These are phyloP conservation scores for Ephemerocybe angulata DNA, from an alignment of 768 basidiomycete species.

Conservation along the genomic window DNA sequence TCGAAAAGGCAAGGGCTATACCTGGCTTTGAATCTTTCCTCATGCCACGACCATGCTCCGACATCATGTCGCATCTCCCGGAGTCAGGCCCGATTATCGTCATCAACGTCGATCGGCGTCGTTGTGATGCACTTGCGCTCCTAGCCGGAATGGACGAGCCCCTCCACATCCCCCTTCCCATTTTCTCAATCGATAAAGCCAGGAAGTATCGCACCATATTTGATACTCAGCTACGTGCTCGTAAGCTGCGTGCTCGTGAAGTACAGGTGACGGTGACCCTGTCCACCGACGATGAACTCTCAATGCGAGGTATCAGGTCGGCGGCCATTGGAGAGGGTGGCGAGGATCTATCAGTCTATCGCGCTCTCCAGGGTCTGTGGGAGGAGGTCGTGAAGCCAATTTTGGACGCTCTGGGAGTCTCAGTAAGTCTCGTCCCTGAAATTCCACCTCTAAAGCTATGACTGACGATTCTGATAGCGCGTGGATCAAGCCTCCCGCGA, in stretches of 20 bases:
- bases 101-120: background rate
- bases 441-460: slow-evolving; percentile 7
- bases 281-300: background rate
- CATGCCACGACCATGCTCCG: background rate
- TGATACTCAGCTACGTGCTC: background rate
- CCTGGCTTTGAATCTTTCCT: slow-evolving; percentile 1
- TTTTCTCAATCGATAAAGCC: background rate
- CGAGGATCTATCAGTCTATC: background rate
- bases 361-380: slow-evolving; percentile 8
- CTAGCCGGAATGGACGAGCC: background rate
- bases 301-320: slow-evolving; percentile 3
- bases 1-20: background rate
- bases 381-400: slow-evolving; percentile 8
- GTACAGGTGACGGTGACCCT: too few species aligned
- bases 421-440: slow-evolving; percentile 1
- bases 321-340: slow-evolving; percentile 15
- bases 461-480: background rate
- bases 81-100: slow-evolving; percentile 6
- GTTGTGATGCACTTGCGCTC: slow-evolving; percentile 11
- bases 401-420: background rate
- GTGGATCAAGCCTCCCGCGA: background rate
- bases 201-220: background rate
- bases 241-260: background rate
- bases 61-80: background rate
- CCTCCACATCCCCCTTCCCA: slow-evolving; percentile 10